Conservation (phyloP, 257 asterid genomes). For the Salvia hispanica region DNA sequence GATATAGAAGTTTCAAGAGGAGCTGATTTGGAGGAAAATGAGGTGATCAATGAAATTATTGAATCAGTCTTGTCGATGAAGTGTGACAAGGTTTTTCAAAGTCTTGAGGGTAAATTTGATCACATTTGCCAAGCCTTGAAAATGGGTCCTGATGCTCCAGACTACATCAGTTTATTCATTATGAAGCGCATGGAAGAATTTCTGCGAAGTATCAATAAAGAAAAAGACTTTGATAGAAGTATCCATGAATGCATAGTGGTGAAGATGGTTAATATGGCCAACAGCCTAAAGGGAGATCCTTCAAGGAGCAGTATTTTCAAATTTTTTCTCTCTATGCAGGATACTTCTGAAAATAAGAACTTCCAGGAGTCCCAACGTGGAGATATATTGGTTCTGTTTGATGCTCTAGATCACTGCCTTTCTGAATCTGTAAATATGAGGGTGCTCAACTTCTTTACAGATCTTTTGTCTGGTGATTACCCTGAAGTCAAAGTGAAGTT, state of each 20-base stretch:
- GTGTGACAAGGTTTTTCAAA: conserved; percentile 75
- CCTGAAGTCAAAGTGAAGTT: conserved; percentile 60
- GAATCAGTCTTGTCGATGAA: conserved; percentile 70
- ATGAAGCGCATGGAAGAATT: conserved; percentile 84
- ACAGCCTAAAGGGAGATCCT: conserved; percentile 67
- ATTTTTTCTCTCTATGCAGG: conserved; percentile 61
- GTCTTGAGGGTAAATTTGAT: conserved; percentile 65
- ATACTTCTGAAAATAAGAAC: conserved; percentile 49
- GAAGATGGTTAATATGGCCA: conserved; percentile 64
- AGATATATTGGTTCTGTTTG: conserved; percentile 74
- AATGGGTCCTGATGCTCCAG: conserved; percentile 62
- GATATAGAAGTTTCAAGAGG: conserved; percentile 53
- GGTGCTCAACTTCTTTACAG: conserved; percentile 81
- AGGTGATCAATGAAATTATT: conserved; percentile 58
- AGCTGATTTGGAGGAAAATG: conserved; percentile 50
- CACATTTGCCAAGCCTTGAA: conserved; percentile 62
- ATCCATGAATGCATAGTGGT: conserved; percentile 63
- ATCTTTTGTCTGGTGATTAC: conserved; percentile 66
- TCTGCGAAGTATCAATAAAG: conserved; percentile 46
- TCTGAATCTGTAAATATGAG: conserved; percentile 74
- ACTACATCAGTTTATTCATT: conserved; percentile 59
- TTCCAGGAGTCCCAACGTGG: conserved; percentile 63
- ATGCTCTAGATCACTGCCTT: conserved; percentile 65
- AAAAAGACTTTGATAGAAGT: conserved; percentile 52
- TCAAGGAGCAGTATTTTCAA: conserved; percentile 47